A percentile compares a stretch with the other conserved stretches of the same genome.
Evolutionary conservation across 768 basidiomycete genomes (phyloP).

Genomic region (Termitomyces sp.): DNA sequence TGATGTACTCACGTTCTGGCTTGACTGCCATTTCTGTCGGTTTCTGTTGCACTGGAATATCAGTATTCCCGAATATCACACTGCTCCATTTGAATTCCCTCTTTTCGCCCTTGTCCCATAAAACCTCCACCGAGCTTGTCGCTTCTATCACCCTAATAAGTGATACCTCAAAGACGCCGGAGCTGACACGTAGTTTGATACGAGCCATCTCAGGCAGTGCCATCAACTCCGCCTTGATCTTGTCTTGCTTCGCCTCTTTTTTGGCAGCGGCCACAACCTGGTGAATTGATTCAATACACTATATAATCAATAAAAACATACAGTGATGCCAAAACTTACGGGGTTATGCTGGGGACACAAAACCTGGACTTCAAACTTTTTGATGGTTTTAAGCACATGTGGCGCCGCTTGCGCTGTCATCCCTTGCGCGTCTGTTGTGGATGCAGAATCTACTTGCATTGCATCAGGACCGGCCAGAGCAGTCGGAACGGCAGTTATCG

Average conservation of each 20-base stretch:
- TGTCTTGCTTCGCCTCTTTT: slow-evolving; percentile 69
- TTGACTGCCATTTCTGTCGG: slow-evolving; percentile 50
- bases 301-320: background rate
- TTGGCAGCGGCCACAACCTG: slow-evolving; percentile 74
- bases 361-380: slow-evolving; percentile 68
- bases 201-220: slow-evolving; percentile 64
- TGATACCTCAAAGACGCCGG: slow-evolving; percentile 84
- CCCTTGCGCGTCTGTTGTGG: background rate
- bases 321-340: slow-evolving; percentile 40
- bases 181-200: slow-evolving; percentile 79
- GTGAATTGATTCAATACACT: background rate
- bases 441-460: slow-evolving; percentile 26
- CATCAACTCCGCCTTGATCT: slow-evolving; percentile 63
- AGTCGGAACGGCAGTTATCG: slow-evolving; percentile 1
- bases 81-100: slow-evolving; percentile 81
- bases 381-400: slow-evolving; percentile 59
- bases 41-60: slow-evolving; percentile 66
- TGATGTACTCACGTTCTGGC: slow-evolving; percentile 36
- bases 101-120: slow-evolving; percentile 73
- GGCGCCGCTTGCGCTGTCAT: slow-evolving; percentile 3
- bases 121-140: slow-evolving; percentile 65
- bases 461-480: slow-evolving; percentile 8
- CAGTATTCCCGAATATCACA: slow-evolving; percentile 71
- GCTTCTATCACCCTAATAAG: slow-evolving; percentile 68
- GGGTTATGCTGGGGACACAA: slow-evolving; percentile 90